Percentiles rank a stretch among this genome's conserved stretches.
phyloP scores from a whole-genome alignment of 1,139 yeast species.

The Magnusiomyces suaveolens region DNA sequence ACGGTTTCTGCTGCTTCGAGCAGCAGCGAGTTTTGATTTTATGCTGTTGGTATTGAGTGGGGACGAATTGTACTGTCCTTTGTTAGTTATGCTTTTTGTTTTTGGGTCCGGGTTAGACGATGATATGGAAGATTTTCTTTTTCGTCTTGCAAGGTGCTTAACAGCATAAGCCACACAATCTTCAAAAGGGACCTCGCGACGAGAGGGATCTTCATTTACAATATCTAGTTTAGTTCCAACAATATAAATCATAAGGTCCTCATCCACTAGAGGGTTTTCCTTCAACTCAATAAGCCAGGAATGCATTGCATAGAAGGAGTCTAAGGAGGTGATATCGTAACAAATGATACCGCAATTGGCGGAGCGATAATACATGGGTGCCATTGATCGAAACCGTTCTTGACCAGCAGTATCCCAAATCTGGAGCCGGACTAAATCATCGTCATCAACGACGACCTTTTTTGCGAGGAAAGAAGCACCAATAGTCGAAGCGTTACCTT shows the following conservation, averaged over 20 bases:
- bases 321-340: conserved; percentile 87
- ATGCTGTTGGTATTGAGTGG: conserved; percentile 48
- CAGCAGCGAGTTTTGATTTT: conserved; percentile 73
- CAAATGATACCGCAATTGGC: conserved; percentile 92
- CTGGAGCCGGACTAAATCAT: conserved; percentile 75
- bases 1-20: conserved; percentile 22
- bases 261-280: conserved; percentile 57
- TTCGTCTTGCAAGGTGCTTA: conserved; percentile 21
- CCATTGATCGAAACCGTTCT: conserved; percentile 83
- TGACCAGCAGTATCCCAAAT: conserved; percentile 97
- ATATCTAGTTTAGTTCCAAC: conserved; percentile 85
- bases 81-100: neutral
- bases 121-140: conserved; percentile 1
- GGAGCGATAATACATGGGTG: conserved; percentile 90
- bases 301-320: conserved; percentile 84
- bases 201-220: conserved; percentile 30
- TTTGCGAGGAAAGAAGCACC: conserved; percentile 93
- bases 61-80: conserved; percentile 40
- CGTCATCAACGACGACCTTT: conserved; percentile 68
- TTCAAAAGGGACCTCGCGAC: conserved; percentile 32
- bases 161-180: conserved; percentile 32
- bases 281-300: conserved; percentile 82
- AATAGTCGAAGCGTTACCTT: conserved; percentile 84
- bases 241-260: conserved; percentile 72
- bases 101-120: neutral